Conservation (phyloP, 805 yeast species). For the Myxozyma kluyveri region DNA sequence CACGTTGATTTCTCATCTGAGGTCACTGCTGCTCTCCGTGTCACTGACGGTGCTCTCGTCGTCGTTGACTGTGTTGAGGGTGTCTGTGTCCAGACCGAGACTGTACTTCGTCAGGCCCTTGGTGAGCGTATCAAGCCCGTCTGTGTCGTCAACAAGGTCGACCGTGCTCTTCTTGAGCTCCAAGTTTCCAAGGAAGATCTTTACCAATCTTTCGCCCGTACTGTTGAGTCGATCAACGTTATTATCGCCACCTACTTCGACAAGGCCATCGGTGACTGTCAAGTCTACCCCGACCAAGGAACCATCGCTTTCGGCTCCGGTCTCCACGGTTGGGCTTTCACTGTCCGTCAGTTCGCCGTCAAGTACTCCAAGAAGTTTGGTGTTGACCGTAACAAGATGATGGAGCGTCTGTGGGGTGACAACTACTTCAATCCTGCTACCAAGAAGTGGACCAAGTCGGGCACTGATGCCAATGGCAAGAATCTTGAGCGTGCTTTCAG, state of each 20-base stretch:
- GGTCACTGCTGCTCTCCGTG: constrained; percentile 99
- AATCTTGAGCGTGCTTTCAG: constrained; percentile 98
- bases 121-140: constrained; percentile 99
- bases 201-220: constrained; percentile 97
- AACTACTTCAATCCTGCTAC: constrained; percentile 99
- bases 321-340: constrained; percentile 99
- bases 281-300: constrained; percentile 98
- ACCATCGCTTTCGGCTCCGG: constrained; percentile 99
- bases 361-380: constrained; percentile 99
- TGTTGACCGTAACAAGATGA: constrained; percentile 97
- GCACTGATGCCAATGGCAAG: constrained; percentile 93
- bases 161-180: constrained; percentile 98
- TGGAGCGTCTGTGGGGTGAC: constrained; percentile 99
- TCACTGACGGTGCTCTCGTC: constrained; percentile 99
- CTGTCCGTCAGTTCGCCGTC: constrained; percentile 96
- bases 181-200: constrained; percentile 98
- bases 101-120: constrained; percentile 97
- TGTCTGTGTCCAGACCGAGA: constrained; percentile 99
- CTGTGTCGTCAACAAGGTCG: constrained; percentile 97
- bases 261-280: constrained; percentile 87
- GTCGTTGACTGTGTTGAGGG: constrained; percentile 99
- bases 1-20: constrained; percentile 99
- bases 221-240: constrained; percentile 99
- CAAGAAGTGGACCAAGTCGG: constrained; percentile 94
- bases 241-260: constrained; percentile 94